phyloP scores from a whole-genome alignment of 1,284 basidiomycete species.

The Malassezia sympodialis region DNA sequence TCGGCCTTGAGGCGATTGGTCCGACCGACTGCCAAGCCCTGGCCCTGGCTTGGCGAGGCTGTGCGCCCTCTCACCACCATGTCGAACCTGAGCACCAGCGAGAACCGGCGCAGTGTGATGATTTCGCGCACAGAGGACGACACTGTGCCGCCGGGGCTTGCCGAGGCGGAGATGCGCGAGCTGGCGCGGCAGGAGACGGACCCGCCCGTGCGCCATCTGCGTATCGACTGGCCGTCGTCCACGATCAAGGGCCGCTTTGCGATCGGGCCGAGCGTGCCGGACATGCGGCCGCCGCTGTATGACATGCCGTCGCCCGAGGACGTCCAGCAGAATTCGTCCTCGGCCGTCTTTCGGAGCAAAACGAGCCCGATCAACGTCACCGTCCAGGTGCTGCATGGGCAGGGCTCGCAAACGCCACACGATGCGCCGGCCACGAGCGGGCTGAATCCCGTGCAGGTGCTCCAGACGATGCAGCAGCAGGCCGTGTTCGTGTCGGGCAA shows the following conservation, averaged over 20 bases:
- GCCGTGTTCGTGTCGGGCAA: constrained; percentile 10
- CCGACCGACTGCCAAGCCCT: background rate
- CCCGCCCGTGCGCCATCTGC: constrained; percentile 23
- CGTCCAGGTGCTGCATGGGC: constrained; percentile 21
- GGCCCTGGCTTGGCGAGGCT: background rate
- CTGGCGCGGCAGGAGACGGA: constrained; percentile 4
- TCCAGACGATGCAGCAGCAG: constrained; percentile 2
- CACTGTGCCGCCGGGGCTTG: constrained; percentile 1
- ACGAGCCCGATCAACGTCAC: constrained; percentile 26
- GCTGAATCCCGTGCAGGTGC: background rate
- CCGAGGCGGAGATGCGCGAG: constrained; percentile 1
- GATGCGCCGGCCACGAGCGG: background rate
- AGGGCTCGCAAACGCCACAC: background rate
- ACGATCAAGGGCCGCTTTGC: constrained; percentile 33
- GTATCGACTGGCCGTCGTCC: constrained; percentile 30
- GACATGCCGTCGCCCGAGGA: constrained; percentile 21
- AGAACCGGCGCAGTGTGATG: background rate
- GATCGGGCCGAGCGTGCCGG: constrained; percentile 26
- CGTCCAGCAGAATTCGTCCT: constrained; percentile 16
- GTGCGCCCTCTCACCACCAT: background rate
- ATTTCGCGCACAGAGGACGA: background rate
- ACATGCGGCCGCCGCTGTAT: constrained; percentile 26
- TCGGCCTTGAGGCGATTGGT: background rate
- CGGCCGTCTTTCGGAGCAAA: constrained; percentile 24
- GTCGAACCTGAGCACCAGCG: background rate